phyloP scores from a whole-genome alignment of 345 rosid genomes.

The Turritis glabra region DNA sequence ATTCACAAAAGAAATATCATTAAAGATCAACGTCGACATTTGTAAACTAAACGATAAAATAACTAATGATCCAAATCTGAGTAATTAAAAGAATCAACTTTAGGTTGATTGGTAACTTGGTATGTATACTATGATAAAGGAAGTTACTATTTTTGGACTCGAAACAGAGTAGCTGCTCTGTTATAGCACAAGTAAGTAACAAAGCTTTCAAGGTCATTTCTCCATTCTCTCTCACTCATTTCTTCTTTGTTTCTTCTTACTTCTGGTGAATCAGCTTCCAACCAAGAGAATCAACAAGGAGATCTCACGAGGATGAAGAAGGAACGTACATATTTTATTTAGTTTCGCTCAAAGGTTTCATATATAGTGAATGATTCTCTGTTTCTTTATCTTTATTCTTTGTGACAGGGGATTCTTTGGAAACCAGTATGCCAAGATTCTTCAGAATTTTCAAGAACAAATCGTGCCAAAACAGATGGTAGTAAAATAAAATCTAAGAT shows the following conservation, averaged over 20 bases:
- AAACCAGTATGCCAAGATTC: no score
- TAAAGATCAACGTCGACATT: not conserved
- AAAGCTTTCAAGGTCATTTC: not conserved
- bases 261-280: not conserved
- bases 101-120: not conserved
- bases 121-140: not conserved
- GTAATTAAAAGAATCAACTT: not conserved
- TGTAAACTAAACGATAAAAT: not conserved
- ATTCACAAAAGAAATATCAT: not conserved
- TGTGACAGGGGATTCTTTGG: not conserved
- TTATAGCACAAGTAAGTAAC: not conserved
- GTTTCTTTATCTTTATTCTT: not conserved
- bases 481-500: no score
- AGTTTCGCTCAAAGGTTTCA: not conserved
- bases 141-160: not conserved
- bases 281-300: not conserved
- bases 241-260: not conserved
- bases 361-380: not conserved
- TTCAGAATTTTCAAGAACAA: no score
- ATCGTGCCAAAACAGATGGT: no score
- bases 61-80: not conserved
- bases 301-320: not conserved
- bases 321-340: not conserved
- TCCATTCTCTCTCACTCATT: not conserved
- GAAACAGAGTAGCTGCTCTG: slow-evolving; percentile 5